Base-by-base conservation (phyloP, 352 stramenopile species). In the Paralagenidium karlingii region DNA sequence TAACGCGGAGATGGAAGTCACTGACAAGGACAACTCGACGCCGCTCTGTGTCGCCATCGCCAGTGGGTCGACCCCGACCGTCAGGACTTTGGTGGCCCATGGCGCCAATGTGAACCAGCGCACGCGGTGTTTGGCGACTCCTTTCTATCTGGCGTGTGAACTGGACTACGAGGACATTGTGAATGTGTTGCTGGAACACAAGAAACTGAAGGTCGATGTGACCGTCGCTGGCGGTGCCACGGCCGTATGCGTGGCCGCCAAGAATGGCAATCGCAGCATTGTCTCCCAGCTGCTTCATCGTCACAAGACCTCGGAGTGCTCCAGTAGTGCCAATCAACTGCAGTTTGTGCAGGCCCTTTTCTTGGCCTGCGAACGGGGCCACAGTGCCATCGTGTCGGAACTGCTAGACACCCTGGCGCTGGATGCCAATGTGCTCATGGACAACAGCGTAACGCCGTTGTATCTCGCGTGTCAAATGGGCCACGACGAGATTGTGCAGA, bases 381-480 rank as follows among this genome's bases (percentile, higher is more conserved):
- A 82, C 45, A 47, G 61, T 11, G 62, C 54, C 6, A 77, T 91
- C 21, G 74, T 88, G 9, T 55, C 42, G 0, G 74, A 91, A 24
- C 52, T 91, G 29, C 43, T 91, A 10, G 42, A 63, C 9, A 49
- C 61, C 11, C 71, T 65, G 6, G 55, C 65, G 9, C 30, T 83
- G 22, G 51, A 80, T 36, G 71, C 68, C 12, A 82, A 91, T 45
- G 60, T 71, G 16, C 51, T 84, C 16, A 84, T 89, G 62, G 70
- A 83, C 31, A 67, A 79, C 40, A 84, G 74, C 42, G 71, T 88
- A 15, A 71, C 77, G 15, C 73, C 73, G 31, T 61, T 91, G 21
- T 91, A 91, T 41, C 55, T 91, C 30, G 74, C 71, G 13, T 85
- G 71, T 40, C 77, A 91, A 52, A 91, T 91, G 69, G 77, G 77